Percentiles rank a stretch among this genome's conserved stretches.
Conservation (phyloP, 2,329 filamentous ascomycete genomes). For the Hymenoscyphus albidus region DNA sequence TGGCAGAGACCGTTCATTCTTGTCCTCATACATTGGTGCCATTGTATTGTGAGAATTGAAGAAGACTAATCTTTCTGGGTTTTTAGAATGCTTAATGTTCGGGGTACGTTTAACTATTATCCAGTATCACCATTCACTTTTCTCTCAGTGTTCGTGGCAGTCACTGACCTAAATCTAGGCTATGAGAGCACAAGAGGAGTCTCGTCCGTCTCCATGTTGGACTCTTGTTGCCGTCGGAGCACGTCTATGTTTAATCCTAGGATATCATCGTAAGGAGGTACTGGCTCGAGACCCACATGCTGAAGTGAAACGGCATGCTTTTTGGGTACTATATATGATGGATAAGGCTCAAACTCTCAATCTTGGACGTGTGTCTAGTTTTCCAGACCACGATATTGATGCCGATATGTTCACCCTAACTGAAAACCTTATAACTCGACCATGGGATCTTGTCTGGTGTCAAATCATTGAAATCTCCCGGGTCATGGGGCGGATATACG, state of each 20-base stretch:
- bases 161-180: conserved; percentile 7
- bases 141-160: not conserved
- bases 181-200: conserved; percentile 18
- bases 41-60: no score
- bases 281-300: conserved; percentile 15
- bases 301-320: conserved; percentile 18
- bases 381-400: conserved; percentile 21
- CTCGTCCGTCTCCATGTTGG: conserved; percentile 19
- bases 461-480: conserved; percentile 13
- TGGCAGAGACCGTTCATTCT: no score
- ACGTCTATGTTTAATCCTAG: conserved; percentile 19
- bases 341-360: conserved; percentile 21
- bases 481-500: conserved; percentile 19
- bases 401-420: conserved; percentile 14
- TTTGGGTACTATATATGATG: conserved; percentile 23
- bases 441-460: conserved; percentile 18
- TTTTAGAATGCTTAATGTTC: conserved; percentile 18
- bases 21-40: no score
- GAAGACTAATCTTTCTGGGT: conserved; percentile 10
- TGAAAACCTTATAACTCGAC: conserved; percentile 7
- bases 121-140: not conserved
- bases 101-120: conserved; percentile 12
- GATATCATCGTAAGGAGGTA: conserved; percentile 19
- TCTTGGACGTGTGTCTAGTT: conserved; percentile 18
- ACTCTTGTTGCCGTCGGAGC: conserved; percentile 19